Percentiles rank a stretch among this genome's conserved stretches.
phyloP scores from a whole-genome alignment of 2,329 filamentous ascomycete genomes.

The Geosmithia flava region DNA sequence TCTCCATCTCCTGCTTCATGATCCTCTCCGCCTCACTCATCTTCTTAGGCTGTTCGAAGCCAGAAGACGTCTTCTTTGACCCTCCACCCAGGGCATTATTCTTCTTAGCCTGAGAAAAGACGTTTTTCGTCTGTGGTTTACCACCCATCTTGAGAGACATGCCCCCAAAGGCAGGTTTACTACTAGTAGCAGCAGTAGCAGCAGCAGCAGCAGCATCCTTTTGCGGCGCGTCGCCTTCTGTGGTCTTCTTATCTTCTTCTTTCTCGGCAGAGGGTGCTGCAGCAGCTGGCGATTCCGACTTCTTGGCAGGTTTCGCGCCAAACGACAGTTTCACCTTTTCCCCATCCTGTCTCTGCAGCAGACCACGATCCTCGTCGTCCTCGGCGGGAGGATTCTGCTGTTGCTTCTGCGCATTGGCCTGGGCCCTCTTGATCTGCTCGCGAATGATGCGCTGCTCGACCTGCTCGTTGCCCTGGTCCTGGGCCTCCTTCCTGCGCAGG shows the following conservation, averaged over 20 bases:
- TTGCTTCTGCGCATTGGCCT: constrained; percentile 31
- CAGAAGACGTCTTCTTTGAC: constrained; percentile 19
- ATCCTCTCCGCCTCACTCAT: constrained; percentile 83
- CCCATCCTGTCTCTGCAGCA: constrained; percentile 53
- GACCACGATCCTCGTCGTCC: constrained; percentile 24
- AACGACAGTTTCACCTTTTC: constrained; percentile 66
- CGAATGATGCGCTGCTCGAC: constrained; percentile 71
- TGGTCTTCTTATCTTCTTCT: background rate
- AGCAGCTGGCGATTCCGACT: constrained; percentile 5
- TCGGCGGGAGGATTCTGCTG: constrained; percentile 21
- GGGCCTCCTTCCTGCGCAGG: constrained; percentile 67
- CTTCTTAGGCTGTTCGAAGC: constrained; percentile 55
- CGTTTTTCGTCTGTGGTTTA: constrained; percentile 62
- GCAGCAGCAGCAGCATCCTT: background rate
- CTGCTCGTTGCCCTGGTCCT: constrained; percentile 86
- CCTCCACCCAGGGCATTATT: constrained; percentile 47
- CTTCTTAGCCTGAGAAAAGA: constrained; percentile 57
- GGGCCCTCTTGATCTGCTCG: constrained; percentile 72
- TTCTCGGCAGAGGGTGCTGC: constrained; percentile 1
- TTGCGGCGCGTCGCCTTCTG: constrained; percentile 3
- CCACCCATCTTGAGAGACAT: constrained; percentile 52
- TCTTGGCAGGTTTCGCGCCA: constrained; percentile 26
- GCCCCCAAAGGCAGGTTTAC: constrained; percentile 20
- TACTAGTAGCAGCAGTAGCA: constrained; percentile 4
- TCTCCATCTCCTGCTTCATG: constrained; percentile 75